Conservation (phyloP, 192 early-diverging fungal species). For the Diversispora eburnea region DNA sequence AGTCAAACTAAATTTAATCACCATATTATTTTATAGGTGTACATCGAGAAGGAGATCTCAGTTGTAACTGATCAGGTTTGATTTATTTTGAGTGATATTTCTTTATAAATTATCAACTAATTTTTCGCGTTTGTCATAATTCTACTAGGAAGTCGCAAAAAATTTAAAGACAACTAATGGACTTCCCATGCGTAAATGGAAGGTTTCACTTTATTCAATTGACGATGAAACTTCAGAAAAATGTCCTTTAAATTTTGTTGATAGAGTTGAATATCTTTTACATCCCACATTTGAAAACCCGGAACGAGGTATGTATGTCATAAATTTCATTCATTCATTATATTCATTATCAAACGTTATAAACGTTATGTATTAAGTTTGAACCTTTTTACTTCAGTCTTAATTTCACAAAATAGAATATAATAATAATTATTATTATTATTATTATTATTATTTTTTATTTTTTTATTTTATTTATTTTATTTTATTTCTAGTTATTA, state of each 20-base stretch:
- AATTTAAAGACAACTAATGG: constrained; percentile 28
- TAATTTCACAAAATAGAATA: background rate
- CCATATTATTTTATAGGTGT: background rate
- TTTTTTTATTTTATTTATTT: background rate
- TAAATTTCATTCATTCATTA: background rate
- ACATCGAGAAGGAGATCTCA: constrained; percentile 9
- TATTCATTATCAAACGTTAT: background rate
- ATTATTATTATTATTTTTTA: background rate
- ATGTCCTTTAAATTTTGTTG: constrained; percentile 37
- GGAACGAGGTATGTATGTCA: constrained; percentile 35
- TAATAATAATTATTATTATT: background rate
- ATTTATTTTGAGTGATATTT: background rate
- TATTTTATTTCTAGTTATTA: too few relatives aligned
- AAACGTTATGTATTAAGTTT: too few relatives aligned
- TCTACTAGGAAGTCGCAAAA: constrained; percentile 19
- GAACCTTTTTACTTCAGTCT: too few relatives aligned
- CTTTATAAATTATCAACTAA: background rate
- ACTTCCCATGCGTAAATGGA: constrained; percentile 45
- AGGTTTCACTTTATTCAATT: constrained; percentile 42
- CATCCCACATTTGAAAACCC: constrained; percentile 49
- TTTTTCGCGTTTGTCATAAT: background rate
- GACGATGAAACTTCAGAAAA: constrained; percentile 38
- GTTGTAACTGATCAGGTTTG: constrained; percentile 24
- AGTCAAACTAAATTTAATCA: background rate
- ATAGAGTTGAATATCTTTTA: constrained; percentile 45